Evolutionary conservation across 305 asterid genomes (phyloP).

Genomic region (Solanum aculeatissimum): DNA sequence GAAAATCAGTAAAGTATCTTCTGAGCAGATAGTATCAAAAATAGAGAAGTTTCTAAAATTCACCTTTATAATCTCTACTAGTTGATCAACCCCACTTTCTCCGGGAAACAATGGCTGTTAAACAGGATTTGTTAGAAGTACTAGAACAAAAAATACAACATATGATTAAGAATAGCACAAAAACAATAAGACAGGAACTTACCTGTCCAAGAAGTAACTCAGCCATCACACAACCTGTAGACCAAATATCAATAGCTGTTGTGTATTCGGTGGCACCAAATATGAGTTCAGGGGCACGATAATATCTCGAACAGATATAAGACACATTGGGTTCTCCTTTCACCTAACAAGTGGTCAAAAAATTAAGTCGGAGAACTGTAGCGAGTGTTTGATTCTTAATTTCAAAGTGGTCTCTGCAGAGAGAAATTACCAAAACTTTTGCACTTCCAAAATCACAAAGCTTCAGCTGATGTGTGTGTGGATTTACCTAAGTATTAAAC

Average conservation of each 20-base stretch:
- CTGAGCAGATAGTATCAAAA: neutral
- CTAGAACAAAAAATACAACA: slow-evolving; percentile 12
- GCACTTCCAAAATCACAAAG: slow-evolving; percentile 99
- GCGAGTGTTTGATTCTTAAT: slow-evolving; percentile 6
- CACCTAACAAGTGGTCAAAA: slow-evolving; percentile 34
- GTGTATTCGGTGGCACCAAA: slow-evolving; percentile 97
- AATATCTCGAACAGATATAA: slow-evolving; percentile 89
- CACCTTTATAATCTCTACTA: slow-evolving; percentile 95
- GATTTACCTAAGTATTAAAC: slow-evolving; percentile 73
- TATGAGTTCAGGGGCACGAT: slow-evolving; percentile 98
- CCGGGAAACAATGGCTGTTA: slow-evolving; percentile 95
- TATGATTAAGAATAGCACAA: neutral
- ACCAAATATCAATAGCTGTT: slow-evolving; percentile 94
- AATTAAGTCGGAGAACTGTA: slow-evolving; percentile 12
- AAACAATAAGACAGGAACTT: neutral
- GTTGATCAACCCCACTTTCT: slow-evolving; percentile 97
- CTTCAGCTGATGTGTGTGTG: slow-evolving; percentile 95
- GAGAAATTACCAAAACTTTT: slow-evolving; percentile 79
- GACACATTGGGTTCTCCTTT: slow-evolving; percentile 98
- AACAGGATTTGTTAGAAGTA: slow-evolving; percentile 13
- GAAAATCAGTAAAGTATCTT: neutral
- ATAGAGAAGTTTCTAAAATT: neutral
- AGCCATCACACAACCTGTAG: slow-evolving; percentile 96
- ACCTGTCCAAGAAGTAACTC: slow-evolving; percentile 96
- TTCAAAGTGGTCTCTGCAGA: slow-evolving; percentile 4